Percentiles rank a stretch among this genome's conserved stretches.
Conservation (phyloP, 768 basidiomycete species). For the Dentipellis fragilis region DNA sequence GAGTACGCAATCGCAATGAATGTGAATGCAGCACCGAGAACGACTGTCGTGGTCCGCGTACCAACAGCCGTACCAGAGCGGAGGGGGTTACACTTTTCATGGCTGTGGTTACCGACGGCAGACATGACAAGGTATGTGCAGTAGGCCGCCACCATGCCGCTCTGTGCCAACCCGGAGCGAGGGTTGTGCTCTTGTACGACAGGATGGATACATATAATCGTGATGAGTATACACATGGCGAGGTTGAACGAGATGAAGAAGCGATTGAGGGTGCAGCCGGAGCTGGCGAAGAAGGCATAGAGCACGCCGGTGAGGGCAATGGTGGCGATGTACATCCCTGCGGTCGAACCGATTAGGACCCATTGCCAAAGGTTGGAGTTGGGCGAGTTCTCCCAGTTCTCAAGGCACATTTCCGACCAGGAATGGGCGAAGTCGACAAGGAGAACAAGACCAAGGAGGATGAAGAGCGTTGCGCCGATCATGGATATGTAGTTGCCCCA, state of each 20-base stretch:
- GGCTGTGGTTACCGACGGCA: constrained; percentile 87
- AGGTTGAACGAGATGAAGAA: constrained; percentile 97
- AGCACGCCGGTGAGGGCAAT: constrained; percentile 83
- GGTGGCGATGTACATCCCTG: constrained; percentile 75
- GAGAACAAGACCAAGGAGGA: constrained; percentile 92
- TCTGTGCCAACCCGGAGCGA: constrained; percentile 89
- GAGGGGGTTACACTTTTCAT: constrained; percentile 84
- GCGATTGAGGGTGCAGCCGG: constrained; percentile 85
- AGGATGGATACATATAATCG: constrained; percentile 76
- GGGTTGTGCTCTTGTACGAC: constrained; percentile 87
- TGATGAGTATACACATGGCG: constrained; percentile 66
- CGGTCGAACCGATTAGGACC: constrained; percentile 88
- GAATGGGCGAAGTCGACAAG: constrained; percentile 98
- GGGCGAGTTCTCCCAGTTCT: constrained; percentile 81
- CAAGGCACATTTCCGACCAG: constrained; percentile 94
- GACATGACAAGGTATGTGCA: constrained; percentile 93
- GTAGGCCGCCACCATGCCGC: constrained; percentile 95
- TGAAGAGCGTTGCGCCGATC: constrained; percentile 89
- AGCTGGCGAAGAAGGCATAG: constrained; percentile 84
- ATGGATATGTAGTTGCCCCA: constrained; percentile 93
- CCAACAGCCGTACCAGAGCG: constrained; percentile 39
- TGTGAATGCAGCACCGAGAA: constrained; percentile 90
- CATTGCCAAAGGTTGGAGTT: constrained; percentile 92
- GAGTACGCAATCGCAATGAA: constrained; percentile 98
- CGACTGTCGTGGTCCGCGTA: constrained; percentile 76